Evolutionary conservation across 2,329 filamentous ascomycete species (phyloP), one percentile per base, ranked within the genome.

Genomic region (Coniochaeta sp.): DNA sequence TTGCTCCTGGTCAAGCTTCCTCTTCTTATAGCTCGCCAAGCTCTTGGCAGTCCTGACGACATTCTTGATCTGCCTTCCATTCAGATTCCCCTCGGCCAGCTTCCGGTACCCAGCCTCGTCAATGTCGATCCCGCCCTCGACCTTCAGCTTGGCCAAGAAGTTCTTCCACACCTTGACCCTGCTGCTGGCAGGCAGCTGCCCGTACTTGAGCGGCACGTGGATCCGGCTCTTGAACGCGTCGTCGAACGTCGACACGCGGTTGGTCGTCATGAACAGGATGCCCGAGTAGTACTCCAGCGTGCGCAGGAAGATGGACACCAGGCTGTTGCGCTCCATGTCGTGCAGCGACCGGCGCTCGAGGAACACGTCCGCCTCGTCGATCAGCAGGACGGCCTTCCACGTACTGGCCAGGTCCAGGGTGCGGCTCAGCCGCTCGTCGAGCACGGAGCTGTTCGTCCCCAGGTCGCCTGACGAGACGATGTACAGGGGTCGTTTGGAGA

Each of bases 261-360:
- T 79, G 7, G 76, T 79, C 1, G 76, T 78, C 22, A 78, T 68
- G 64, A 72, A 74, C 4, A 76, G 65, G 57, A 76, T 72, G 3
- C 74, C 74, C 1, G 63, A 60, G 58, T 73, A 75, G 64, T 74
- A 75, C 62, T 75, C 73, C 1, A 75, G 61, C 0, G 71, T 66
- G 1, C 70, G 68, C 50, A 75, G 65, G 59, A 74, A 75, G 1
- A 75, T 69, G 57, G 47, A 57, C 2, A 62, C 61, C 2, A 64
- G 56, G 17, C n/a, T 36, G 52, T 62, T 62, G 54, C 59, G 58
- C 22, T 59, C 36, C 47, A 61, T 43, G 34, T 57, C 47, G 33
- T 31, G 55, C 17, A 34, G 26, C 31, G 16, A 26, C 1, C 54
- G 57, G 12, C 28, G 28, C 24, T 19, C 57, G 8, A 64, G 34